Evolutionary conservation across 352 stramenopile genomes (phyloP).

Genomic region (Globisporangium canariense): DNA sequence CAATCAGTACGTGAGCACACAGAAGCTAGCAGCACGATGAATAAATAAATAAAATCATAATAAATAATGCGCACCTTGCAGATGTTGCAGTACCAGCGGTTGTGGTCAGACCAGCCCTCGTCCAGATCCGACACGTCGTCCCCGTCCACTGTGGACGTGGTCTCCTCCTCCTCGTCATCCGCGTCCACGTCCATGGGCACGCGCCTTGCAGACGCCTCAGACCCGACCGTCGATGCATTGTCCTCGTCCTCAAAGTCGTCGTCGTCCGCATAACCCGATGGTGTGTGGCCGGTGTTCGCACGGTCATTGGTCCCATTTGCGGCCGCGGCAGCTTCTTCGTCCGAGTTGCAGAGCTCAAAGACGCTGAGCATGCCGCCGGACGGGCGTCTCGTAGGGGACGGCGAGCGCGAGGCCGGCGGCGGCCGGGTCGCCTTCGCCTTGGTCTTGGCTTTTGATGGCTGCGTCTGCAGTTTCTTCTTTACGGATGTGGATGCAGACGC

Average conservation of each 20-base stretch:
- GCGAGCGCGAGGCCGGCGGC: constrained; percentile 6
- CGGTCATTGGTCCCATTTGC: background rate
- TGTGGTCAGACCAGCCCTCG: constrained; percentile 82
- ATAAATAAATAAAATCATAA: background rate
- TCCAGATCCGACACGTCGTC: constrained; percentile 36
- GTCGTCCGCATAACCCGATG: constrained; percentile 15
- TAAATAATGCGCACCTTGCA: constrained; percentile 45
- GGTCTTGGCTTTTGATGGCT: constrained; percentile 1
- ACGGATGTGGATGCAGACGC: background rate
- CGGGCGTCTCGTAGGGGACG: constrained; percentile 16
- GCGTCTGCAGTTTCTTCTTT: constrained; percentile 3
- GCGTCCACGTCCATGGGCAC: constrained; percentile 25
- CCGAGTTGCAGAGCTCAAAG: constrained; percentile 69
- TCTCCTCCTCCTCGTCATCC: constrained; percentile 29
- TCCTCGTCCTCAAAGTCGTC: constrained; percentile 26
- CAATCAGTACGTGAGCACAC: background rate
- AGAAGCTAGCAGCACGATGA: background rate
- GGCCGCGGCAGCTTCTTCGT: constrained; percentile 27
- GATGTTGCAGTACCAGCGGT: constrained; percentile 90
- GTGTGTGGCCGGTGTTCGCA: background rate
- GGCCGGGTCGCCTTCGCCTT: background rate
- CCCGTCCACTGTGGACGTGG: constrained; percentile 30
- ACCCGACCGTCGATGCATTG: constrained; percentile 15
- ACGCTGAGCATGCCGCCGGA: constrained; percentile 74
- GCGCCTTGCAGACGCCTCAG: constrained; percentile 5